phyloP scores from a whole-genome alignment of 1,284 basidiomycete species.

The Earliella scabrosa region DNA sequence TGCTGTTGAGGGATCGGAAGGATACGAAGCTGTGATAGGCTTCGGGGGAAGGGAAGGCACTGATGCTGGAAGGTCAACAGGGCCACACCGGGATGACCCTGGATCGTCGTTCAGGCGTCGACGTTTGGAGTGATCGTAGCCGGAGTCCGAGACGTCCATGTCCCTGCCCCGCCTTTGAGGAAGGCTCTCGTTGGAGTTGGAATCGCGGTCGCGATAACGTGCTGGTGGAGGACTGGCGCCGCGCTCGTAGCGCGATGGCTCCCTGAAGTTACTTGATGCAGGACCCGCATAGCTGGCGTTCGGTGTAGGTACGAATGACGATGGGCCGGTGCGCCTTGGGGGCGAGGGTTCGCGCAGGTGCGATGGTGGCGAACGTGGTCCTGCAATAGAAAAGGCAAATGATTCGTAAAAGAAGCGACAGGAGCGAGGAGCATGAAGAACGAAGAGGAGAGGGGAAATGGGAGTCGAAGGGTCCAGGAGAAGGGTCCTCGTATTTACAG shows the following conservation, averaged over 20 bases:
- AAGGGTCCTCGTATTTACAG: constrained; percentile 52
- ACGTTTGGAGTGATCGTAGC: constrained; percentile 36
- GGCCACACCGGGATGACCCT: constrained; percentile 26
- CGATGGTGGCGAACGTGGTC: constrained; percentile 51
- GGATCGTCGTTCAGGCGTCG: constrained; percentile 35
- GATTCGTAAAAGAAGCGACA: constrained; percentile 29
- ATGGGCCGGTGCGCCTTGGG: constrained; percentile 16
- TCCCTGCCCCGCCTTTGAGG: constrained; percentile 37
- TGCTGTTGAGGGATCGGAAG: constrained; percentile 29
- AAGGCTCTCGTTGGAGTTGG: constrained; percentile 26
- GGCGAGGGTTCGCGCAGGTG: constrained; percentile 27
- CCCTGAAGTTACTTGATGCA: constrained; percentile 18
- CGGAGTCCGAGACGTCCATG: constrained; percentile 20
- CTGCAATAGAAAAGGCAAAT: constrained; percentile 53
- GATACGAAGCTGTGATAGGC: constrained; percentile 17
- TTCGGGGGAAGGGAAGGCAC: constrained; percentile 24
- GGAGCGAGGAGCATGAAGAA: constrained; percentile 38
- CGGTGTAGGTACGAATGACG: constrained; percentile 9
- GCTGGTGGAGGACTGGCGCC: constrained; percentile 16
- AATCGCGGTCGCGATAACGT: constrained; percentile 25
- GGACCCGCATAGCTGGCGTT: constrained; percentile 2
- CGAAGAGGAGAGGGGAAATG: constrained; percentile 39
- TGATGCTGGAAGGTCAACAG: constrained; percentile 17
- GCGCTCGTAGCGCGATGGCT: constrained; percentile 22
- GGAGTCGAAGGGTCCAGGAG: constrained; percentile 37